Evolutionary conservation across 176 grass and related monocot genomes (phyloP).

Genomic region (Musa troglodytarum): DNA sequence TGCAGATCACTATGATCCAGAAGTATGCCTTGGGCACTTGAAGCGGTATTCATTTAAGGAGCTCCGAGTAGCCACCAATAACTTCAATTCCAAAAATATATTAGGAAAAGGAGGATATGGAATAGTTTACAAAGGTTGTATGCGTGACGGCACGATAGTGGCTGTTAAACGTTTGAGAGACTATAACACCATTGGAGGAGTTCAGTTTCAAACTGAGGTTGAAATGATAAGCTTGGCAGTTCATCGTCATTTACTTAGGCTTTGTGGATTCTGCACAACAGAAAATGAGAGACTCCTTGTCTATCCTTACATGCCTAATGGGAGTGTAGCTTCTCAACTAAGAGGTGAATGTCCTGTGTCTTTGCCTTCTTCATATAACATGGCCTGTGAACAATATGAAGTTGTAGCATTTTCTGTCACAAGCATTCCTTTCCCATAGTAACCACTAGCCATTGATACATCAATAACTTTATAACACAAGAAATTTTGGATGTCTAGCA

Average conservation of each 20-base stretch:
- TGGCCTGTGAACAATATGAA: neutral
- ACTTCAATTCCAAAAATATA: conserved; percentile 64
- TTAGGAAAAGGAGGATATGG: conserved; percentile 78
- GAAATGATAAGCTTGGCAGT: conserved; percentile 79
- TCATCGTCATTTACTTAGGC: conserved; percentile 68
- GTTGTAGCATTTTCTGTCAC: too few species aligned
- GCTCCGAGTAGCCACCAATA: conserved; percentile 52
- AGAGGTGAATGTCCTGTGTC: conserved; percentile 36
- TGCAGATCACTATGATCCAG: conserved; percentile 34
- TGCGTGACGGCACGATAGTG: conserved; percentile 36
- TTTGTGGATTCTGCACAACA: conserved; percentile 48
- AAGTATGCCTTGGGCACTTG: conserved; percentile 54
- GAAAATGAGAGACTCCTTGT: conserved; percentile 67
- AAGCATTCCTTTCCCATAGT: too few species aligned
- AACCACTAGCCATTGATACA: too few species aligned
- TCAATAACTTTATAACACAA: too few species aligned
- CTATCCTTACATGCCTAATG: conserved; percentile 85
- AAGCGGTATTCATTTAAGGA: conserved; percentile 59
- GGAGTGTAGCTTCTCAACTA: conserved; percentile 72
- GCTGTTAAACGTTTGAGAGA: conserved; percentile 69
- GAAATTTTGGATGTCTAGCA: too few species aligned
- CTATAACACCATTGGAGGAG: conserved; percentile 36
- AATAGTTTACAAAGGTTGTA: conserved; percentile 57
- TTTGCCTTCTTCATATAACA: neutral
- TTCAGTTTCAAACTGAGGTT: conserved; percentile 75